Percentiles rank a stretch among this genome's conserved stretches.
These are phyloP conservation scores for Malus sieversii DNA, from an alignment of 306 rosid genomes.

Conservation along the genomic window DNA sequence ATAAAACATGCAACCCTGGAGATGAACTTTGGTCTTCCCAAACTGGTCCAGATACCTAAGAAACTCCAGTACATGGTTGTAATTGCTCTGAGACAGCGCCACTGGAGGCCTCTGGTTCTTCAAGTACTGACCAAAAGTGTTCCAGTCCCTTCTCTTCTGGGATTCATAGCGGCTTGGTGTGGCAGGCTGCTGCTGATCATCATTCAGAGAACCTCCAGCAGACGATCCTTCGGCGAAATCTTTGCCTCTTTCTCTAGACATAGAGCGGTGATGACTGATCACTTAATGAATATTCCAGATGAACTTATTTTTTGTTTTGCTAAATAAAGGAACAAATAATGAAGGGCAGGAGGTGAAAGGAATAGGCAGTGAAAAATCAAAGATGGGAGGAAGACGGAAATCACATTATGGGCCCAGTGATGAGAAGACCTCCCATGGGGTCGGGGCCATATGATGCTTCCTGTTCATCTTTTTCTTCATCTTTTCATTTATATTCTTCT, in stretches of 20 bases:
- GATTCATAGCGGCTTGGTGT: slow-evolving; percentile 91
- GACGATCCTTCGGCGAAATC: slow-evolving; percentile 55
- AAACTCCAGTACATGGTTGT: slow-evolving; percentile 81
- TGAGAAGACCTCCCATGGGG: slow-evolving; percentile 81
- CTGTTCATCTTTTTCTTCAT: slow-evolving; percentile 40
- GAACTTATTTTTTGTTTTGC: not conserved
- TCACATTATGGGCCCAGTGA: slow-evolving; percentile 66
- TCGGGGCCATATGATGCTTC: slow-evolving; percentile 43
- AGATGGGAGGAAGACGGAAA: slow-evolving; percentile 38
- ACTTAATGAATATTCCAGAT: not conserved
- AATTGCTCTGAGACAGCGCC: slow-evolving; percentile 66
- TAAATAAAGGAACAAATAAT: slow-evolving; percentile 21
- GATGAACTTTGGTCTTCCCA: slow-evolving; percentile 92
- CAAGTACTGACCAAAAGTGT: slow-evolving; percentile 89
- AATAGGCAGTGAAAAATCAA: slow-evolving; percentile 32
- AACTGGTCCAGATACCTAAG: slow-evolving; percentile 85
- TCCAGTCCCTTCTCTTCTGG: slow-evolving; percentile 94
- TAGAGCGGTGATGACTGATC: slow-evolving; percentile 12
- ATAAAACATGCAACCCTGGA: slow-evolving; percentile 80
- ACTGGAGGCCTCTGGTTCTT: slow-evolving; percentile 88
- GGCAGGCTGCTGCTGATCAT: slow-evolving; percentile 10
- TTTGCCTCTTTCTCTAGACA: slow-evolving; percentile 51
- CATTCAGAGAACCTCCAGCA: not conserved
- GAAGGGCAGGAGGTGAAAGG: slow-evolving; percentile 53
- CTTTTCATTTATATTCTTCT: slow-evolving; percentile 20